Evolutionary conservation across 2,329 filamentous ascomycete genomes (phyloP), one percentile per base, ranked within the genome.

Genomic region (Didymella keratinophila): DNA sequence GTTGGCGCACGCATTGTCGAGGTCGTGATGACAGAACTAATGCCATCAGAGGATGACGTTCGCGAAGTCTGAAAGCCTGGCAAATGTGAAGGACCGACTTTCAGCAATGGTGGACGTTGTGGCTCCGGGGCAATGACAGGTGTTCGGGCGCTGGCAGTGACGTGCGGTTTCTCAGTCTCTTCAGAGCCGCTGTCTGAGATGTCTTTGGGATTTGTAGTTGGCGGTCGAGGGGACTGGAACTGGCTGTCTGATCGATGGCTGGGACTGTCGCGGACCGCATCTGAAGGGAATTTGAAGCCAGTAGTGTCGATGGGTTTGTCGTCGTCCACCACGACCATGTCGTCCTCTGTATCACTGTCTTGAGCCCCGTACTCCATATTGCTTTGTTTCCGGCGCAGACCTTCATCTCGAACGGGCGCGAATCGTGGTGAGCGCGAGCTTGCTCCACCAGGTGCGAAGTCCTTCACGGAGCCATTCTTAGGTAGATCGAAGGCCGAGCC

Each of bases 21-120:
- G 7, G 67, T 63, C 6, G 75, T 78, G 18, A 71, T 63, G 37
- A 76, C 60, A 12, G 76, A 78, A 61, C 76, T 78, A 27, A 78
- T 34, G 11, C 78, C 79, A 62, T 81, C 80, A 9, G 78, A 79
- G 12, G 81, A 82, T 2, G 80, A 80, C 2, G 79, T 71, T 49
- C 79, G 69, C 9, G 81, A 82, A 25, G 77, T 71, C n/a, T 78
- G 74, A 55, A 77, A 81, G 11, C 79, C 79, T 3, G 81, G 80
- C n/a, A 83, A 65, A 63, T 82, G 80, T 21, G 80, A 82, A 44
- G 76, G 72, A 20, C 79, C 79, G 21, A 81, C 74, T 27, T 78
- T 75, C 7, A 78, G 66, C 64, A 81, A 67, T 10, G 78, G 76
- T 11, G 80, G 76, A 14, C 76, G 72, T 52, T 73, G 71, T n/a